Evolutionary conservation across 2,329 filamentous ascomycete species (phyloP).

Genomic region (Ophiocordyceps australis): DNA sequence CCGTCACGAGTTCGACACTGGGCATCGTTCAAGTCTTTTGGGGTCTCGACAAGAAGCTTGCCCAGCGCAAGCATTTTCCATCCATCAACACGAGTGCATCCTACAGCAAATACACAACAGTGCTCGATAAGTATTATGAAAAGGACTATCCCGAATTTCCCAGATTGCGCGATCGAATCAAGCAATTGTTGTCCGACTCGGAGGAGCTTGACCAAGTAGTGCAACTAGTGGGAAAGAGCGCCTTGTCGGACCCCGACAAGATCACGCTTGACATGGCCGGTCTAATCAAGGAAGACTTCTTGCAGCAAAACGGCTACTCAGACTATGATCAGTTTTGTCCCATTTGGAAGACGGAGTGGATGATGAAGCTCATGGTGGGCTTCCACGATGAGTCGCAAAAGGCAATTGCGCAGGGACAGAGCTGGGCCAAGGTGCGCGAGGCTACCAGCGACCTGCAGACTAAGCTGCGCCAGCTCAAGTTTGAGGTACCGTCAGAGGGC

Average conservation of each 20-base stretch:
- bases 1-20: constrained; percentile 83
- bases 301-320: constrained; percentile 98
- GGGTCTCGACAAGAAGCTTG: constrained; percentile 99
- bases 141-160: constrained; percentile 91
- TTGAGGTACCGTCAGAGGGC: constrained; percentile 77
- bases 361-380: constrained; percentile 99
- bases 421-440: constrained; percentile 85
- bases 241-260: constrained; percentile 91
- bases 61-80: constrained; percentile 97
- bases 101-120: constrained; percentile 89
- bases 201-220: constrained; percentile 98
- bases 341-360: constrained; percentile 99
- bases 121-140: constrained; percentile 86
- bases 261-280: constrained; percentile 88
- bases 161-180: constrained; percentile 78
- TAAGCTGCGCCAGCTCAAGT: constrained; percentile 84
- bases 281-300: constrained; percentile 92
- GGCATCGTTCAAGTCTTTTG: constrained; percentile 99
- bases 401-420: constrained; percentile 77
- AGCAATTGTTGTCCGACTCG: constrained; percentile 81
- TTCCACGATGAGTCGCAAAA: constrained; percentile 98
- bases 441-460: constrained; percentile 74
- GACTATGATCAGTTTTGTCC: constrained; percentile 99
- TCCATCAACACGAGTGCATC: constrained; percentile 90
- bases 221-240: constrained; percentile 94